These are phyloP conservation scores for Hippophae gyantsensis DNA, from an alignment of 306 rosid genomes.

Conservation along the genomic window DNA sequence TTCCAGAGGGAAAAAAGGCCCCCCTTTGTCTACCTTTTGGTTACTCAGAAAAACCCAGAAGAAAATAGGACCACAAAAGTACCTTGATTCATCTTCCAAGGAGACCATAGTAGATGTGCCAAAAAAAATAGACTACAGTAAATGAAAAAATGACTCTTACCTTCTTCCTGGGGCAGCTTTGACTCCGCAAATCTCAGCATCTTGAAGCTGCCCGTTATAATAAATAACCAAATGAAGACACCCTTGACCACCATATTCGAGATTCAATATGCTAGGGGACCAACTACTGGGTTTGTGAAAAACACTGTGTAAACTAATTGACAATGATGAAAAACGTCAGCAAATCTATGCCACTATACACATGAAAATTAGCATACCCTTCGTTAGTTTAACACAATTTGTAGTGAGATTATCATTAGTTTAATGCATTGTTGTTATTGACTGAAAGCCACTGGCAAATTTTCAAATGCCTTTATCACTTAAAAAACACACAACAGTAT, in stretches of 20 bases:
- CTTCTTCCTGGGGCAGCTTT: constrained; percentile 51
- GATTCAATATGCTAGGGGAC: not conserved
- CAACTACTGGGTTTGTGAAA: too few relatives aligned
- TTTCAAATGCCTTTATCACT: too few relatives aligned
- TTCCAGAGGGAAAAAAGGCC: not conserved
- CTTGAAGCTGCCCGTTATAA: constrained; percentile 29
- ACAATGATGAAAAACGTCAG: too few relatives aligned
- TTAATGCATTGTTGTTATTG: too few relatives aligned
- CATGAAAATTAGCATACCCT: too few relatives aligned
- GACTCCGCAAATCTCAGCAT: constrained; percentile 38
- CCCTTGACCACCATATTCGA: constrained; percentile 28
- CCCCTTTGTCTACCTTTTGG: not conserved
- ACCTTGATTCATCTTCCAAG: not conserved
- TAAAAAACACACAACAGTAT: too few relatives aligned
- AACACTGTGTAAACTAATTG: too few relatives aligned
- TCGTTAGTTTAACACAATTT: too few relatives aligned
- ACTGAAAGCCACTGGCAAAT: too few relatives aligned
- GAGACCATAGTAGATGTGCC: not conserved
- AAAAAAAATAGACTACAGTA: not conserved
- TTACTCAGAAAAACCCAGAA: constrained; percentile 4
- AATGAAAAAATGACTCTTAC: constrained; percentile 16
- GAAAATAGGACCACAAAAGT: not conserved
- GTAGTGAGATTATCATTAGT: too few relatives aligned
- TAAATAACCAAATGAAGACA: constrained; percentile 20
- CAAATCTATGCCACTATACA: too few relatives aligned